Evolutionary conservation across 2,329 filamentous ascomycete genomes (phyloP).

Genomic region (Ascochyta lentis): DNA sequence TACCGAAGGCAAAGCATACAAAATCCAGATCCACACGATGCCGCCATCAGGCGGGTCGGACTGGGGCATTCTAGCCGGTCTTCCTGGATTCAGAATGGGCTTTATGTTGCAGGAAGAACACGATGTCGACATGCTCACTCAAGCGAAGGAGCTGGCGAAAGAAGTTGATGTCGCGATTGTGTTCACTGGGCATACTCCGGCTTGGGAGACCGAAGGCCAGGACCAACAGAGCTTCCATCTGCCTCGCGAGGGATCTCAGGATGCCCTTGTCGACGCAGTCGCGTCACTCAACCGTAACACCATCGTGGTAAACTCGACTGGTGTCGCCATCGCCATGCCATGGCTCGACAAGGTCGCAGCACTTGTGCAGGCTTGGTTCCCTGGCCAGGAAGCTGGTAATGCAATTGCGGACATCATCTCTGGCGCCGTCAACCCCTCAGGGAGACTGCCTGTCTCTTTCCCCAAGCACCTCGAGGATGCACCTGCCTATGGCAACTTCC

Average conservation of each 20-base stretch:
- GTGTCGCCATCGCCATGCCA: constrained; percentile 74
- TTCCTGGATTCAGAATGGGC: constrained; percentile 44
- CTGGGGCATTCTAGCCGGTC: constrained; percentile 35
- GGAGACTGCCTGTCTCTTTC: constrained; percentile 50
- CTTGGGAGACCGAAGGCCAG: constrained; percentile 62
- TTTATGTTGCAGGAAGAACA: constrained; percentile 43
- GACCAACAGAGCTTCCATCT: constrained; percentile 65
- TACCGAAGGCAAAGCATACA: constrained; percentile 65
- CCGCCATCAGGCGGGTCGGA: constrained; percentile 63
- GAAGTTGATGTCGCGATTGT: constrained; percentile 40
- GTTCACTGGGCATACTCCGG: constrained; percentile 45
- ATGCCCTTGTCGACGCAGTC: constrained; percentile 70
- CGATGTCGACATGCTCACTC: constrained; percentile 34
- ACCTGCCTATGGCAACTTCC: constrained; percentile 49
- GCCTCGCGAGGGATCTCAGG: constrained; percentile 61
- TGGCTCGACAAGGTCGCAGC: constrained; percentile 62
- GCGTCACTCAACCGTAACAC: constrained; percentile 71
- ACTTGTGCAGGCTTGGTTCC: constrained; percentile 52
- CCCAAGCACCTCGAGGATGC: constrained; percentile 45
- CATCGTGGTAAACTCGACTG: constrained; percentile 77
- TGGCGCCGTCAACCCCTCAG: constrained; percentile 49
- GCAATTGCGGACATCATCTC: constrained; percentile 52
- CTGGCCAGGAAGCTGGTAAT: constrained; percentile 53
- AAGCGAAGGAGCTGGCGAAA: constrained; percentile 35
- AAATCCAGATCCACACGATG: constrained; percentile 64